phyloP scores from a whole-genome alignment of 345 rosid species.

The Sisymbrium altissimum region DNA sequence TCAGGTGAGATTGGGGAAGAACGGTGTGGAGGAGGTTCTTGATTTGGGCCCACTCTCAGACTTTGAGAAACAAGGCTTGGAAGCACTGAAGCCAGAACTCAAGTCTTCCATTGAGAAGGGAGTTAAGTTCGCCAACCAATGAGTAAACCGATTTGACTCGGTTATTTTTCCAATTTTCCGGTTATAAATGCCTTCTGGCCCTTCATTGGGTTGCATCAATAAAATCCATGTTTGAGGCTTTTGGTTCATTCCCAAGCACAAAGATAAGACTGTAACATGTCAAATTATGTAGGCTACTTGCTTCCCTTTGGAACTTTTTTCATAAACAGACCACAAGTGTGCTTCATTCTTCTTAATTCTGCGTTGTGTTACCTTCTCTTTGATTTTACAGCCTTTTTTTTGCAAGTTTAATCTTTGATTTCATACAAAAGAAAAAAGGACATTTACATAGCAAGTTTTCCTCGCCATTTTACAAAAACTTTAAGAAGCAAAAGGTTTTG shows the following conservation, averaged over 20 bases:
- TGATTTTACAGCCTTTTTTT: not conserved
- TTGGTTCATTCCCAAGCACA: not conserved
- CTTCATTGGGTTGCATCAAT: constrained; percentile 12
- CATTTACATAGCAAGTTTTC: no score
- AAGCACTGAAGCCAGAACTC: constrained; percentile 63
- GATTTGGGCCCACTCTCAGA: constrained; percentile 59
- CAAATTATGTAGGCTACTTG: not conserved
- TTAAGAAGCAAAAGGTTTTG: no score
- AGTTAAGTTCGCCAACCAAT: constrained; percentile 40
- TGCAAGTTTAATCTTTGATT: not conserved
- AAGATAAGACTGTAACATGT: not conserved
- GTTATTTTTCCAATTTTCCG: constrained; percentile 18
- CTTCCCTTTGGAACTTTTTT: not conserved
- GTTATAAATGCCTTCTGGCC: not conserved
- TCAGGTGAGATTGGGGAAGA: constrained; percentile 73
- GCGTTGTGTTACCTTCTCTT: not conserved
- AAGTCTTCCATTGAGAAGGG: constrained; percentile 43
- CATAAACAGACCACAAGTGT: not conserved
- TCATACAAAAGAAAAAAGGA: no score
- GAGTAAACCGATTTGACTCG: constrained; percentile 8
- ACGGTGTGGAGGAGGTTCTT: constrained; percentile 58
- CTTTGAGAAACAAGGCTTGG: constrained; percentile 54
- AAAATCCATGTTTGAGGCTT: constrained; percentile 10
- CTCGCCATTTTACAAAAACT: no score
- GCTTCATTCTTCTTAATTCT: not conserved